Evolutionary conservation across 768 basidiomycete species (phyloP), one percentile per base, ranked within the genome.

Genomic region (Xerocomellus amylosporus): DNA sequence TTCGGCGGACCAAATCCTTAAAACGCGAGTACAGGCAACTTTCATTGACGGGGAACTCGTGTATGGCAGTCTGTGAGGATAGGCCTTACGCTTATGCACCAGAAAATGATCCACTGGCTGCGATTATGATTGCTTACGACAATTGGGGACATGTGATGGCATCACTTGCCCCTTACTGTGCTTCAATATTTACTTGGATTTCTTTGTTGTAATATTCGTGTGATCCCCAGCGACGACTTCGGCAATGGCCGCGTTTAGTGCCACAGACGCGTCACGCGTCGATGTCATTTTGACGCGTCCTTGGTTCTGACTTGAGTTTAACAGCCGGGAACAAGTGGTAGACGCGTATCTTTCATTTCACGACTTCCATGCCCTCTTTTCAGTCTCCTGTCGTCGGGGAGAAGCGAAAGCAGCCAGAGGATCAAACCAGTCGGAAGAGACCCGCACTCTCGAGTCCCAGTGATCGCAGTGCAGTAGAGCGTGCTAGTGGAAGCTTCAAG

Each of bases 31-130:
- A 38, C 67, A 82, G 19, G 81, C 84, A 6, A 95, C 93, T 26
- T 83, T 87, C 49, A 82, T 97, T 7, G 93, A 93, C 63, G 94
- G 93, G 15, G 61, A 70, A 51, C 63, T 75, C 9, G 76, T 74
- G 20, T 83, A 73, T 58, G 84, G 81, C 3, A 39, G 33, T 28
- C 54, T 78, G 34, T 77, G 60, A 65, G n/a, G n/a, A n/a, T n/a
- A n/a, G n/a, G n/a, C n/a, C n/a, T n/a, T 28, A n/a, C n/a, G 34
- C 28, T 17, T 38, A 26, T 24, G 22, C 28, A 8, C 28, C 28
- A 28, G 7, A 28, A 30, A 30, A 30, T 9, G 28, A 30, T 8
- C 28, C 28, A 10, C 28, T 30, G 28, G 28, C 28, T 30, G 28
- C 28, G 9, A n/a, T n/a, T n/a, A n/a, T 34, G 31, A 17, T 38